Percentiles rank a stretch among this genome's conserved stretches.
phyloP scores from a whole-genome alignment of 139 green algal species.

The Coccomyxa sp. region DNA sequence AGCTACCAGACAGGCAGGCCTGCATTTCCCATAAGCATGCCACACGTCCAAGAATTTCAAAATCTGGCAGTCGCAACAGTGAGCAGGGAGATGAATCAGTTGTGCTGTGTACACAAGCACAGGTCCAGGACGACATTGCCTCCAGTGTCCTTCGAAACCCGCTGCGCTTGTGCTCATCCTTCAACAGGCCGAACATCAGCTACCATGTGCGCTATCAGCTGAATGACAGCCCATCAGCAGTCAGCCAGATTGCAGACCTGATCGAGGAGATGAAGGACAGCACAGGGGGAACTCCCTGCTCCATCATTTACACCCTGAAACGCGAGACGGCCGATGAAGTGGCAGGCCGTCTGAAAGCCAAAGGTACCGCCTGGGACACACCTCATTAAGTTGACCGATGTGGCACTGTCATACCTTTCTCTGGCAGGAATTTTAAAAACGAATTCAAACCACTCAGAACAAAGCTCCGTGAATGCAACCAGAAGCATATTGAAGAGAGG shows the following conservation, averaged over 20 bases:
- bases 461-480: background rate
- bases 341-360: constrained; percentile 18
- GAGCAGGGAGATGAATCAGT: background rate
- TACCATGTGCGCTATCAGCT: background rate
- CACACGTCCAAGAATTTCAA: background rate
- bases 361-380: background rate
- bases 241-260: background rate
- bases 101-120: too few relatives aligned
- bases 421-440: background rate
- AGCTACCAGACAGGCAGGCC: constrained; percentile 32
- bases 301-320: constrained; percentile 51
- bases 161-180: background rate
- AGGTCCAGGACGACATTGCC: background rate
- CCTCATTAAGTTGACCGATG: background rate
- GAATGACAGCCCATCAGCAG: background rate
- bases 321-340: constrained; percentile 32
- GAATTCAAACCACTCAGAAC: background rate
- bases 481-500: background rate
- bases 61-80: background rate
- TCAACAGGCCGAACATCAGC: background rate
- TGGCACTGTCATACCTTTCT: background rate
- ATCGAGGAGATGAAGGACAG: background rate
- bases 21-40: background rate
- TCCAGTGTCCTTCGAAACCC: background rate
- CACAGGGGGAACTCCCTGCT: constrained; percentile 8